Percentiles rank a stretch among this genome's conserved stretches.
Evolutionary conservation across 2,329 filamentous ascomycete species (phyloP).

Genomic region (Penicillium janthinellum): DNA sequence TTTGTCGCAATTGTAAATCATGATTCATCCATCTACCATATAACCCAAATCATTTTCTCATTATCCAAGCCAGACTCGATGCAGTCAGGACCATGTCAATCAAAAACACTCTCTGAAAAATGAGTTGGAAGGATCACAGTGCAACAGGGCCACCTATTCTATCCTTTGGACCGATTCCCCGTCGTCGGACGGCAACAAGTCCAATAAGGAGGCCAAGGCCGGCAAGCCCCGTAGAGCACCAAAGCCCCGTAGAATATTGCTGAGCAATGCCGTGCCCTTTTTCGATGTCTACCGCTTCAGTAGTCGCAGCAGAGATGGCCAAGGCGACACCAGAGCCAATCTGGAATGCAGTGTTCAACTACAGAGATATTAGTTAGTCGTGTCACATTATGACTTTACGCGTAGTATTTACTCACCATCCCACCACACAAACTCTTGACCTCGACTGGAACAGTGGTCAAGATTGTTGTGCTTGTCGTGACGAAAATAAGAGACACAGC

Average conservation of each 20-base stretch:
- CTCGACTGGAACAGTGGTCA: slow-evolving; percentile 44
- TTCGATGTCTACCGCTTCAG: slow-evolving; percentile 42
- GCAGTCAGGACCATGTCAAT: not conserved
- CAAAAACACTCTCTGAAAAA: not conserved
- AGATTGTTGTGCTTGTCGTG: slow-evolving; percentile 45
- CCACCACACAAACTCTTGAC: slow-evolving; percentile 47
- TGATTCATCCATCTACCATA: not conserved
- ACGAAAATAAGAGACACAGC: slow-evolving; percentile 47
- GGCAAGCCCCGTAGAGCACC: slow-evolving; percentile 47
- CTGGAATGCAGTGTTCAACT: slow-evolving; percentile 49
- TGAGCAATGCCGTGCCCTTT: slow-evolving; percentile 36
- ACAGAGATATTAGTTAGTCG: not conserved
- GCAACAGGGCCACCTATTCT: slow-evolving; percentile 20
- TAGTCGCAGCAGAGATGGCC: slow-evolving; percentile 44
- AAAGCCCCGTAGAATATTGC: slow-evolving; percentile 46
- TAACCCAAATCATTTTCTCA: not conserved
- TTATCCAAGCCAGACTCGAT: not conserved
- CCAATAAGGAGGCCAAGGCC: slow-evolving; percentile 36
- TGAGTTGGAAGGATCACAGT: slow-evolving; percentile 10
- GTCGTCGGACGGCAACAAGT: slow-evolving; percentile 21
- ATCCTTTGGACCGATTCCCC: slow-evolving; percentile 25
- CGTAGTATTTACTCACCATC: slow-evolving; percentile 31
- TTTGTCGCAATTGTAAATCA: not conserved
- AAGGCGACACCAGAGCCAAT: slow-evolving; percentile 46
- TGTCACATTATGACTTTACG: fast-evolving